These are phyloP conservation scores for Sarocladiaceae sp. DNA, from an alignment of 2,329 filamentous ascomycete genomes.

Conservation along the genomic window DNA sequence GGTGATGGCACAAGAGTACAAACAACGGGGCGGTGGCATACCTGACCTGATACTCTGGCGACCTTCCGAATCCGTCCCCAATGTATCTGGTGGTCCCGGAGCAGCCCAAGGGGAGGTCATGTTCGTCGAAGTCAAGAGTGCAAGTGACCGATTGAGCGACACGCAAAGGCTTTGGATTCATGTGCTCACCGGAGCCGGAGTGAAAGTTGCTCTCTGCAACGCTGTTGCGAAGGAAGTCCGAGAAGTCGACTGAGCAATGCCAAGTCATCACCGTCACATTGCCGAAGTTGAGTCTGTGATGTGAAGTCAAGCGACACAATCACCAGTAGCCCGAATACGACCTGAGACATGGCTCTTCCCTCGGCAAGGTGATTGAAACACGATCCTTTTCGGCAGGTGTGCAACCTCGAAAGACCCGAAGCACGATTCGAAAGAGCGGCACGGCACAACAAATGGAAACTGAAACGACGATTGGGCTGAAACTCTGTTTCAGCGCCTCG, in stretches of 20 bases:
- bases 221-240: slow-evolving; percentile 49
- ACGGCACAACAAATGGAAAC: neutral
- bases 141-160: slow-evolving; percentile 90
- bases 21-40: slow-evolving; percentile 76
- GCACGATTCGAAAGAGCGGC: neutral
- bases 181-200: slow-evolving; percentile 76
- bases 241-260: slow-evolving; percentile 27
- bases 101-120: slow-evolving; percentile 54
- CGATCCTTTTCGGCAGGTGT: too few species aligned
- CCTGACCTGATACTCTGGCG: slow-evolving; percentile 92
- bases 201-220: slow-evolving; percentile 76
- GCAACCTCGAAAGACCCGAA: neutral
- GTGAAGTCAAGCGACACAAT: too few species aligned
- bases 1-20: slow-evolving; percentile 93
- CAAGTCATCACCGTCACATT: slow-evolving; percentile 1
- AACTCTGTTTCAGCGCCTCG: slow-evolving; percentile 5
- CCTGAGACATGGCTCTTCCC: too few species aligned
- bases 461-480: slow-evolving; percentile 6
- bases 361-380: too few species aligned
- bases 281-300: too few species aligned
- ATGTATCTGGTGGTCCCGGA: slow-evolving; percentile 18
- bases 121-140: slow-evolving; percentile 75
- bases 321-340: too few species aligned
- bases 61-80: slow-evolving; percentile 3
- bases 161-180: slow-evolving; percentile 97